phyloP scores from a whole-genome alignment of 371 early-diverging fungal genomes.

The Paraphysoderma sedebokerense region DNA sequence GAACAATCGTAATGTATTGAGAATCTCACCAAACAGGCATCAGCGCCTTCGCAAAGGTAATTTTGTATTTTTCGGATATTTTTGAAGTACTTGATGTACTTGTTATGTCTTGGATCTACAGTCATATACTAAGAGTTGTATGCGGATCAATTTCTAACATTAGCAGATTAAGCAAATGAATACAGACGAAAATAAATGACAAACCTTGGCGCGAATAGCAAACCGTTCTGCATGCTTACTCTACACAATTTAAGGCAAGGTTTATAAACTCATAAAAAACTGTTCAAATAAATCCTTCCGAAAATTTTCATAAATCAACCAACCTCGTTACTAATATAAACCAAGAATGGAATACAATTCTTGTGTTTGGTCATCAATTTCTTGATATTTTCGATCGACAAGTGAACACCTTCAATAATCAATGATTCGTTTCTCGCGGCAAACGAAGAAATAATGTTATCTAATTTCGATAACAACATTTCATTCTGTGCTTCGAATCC shows the following conservation, averaged over 20 bases:
- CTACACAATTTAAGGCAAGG: not conserved
- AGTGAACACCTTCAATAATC: conserved; percentile 19
- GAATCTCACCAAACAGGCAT: conserved; percentile 10
- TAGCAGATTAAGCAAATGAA: too few relatives aligned
- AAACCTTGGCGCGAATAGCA: conserved; percentile 23
- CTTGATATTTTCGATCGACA: conserved; percentile 18
- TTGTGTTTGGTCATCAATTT: conserved; percentile 8
- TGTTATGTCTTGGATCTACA: conserved; percentile 16
- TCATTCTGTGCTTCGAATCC: conserved; percentile 19
- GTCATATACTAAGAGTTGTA: too few relatives aligned
- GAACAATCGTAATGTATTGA: not conserved
- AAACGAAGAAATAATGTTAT: conserved; percentile 11
- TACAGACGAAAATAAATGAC: too few relatives aligned
- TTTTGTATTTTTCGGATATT: conserved; percentile 19
- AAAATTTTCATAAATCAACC: not conserved
- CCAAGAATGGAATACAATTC: conserved; percentile 17
- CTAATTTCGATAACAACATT: conserved; percentile 11
- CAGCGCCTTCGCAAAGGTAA: conserved; percentile 15
- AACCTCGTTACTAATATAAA: conserved; percentile 19
- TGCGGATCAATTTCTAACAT: too few relatives aligned
- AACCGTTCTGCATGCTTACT: conserved; percentile 20
- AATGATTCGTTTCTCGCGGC: conserved; percentile 12
- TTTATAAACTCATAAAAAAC: not conserved
- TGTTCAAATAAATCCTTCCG: too few relatives aligned
- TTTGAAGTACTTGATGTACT: conserved; percentile 18